Conservation (phyloP, 2,329 filamentous ascomycete genomes). For the Penicillium sp. region DNA sequence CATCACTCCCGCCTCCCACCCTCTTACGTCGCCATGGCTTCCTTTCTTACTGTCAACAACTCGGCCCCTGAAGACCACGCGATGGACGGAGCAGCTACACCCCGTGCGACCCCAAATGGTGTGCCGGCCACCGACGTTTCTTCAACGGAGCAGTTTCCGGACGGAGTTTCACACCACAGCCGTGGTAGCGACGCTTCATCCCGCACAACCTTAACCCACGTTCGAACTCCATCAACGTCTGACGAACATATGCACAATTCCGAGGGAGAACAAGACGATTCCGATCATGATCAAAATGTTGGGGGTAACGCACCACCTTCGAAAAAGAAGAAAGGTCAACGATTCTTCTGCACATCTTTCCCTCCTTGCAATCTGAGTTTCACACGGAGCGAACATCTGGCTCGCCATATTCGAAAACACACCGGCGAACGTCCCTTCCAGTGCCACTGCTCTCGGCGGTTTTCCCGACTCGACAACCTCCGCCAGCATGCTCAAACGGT, state of each 20-base stretch:
- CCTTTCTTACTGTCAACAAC: conserved; percentile 62
- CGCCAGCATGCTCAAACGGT: conserved; percentile 97
- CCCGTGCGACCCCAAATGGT: conserved; percentile 45
- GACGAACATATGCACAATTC: conserved; percentile 75
- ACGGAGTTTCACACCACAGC: conserved; percentile 19
- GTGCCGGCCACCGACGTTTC: conserved; percentile 34
- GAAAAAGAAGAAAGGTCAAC: conserved; percentile 95
- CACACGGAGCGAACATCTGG: conserved; percentile 91
- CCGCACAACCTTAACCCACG: conserved; percentile 15
- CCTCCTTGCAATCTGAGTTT: conserved; percentile 93
- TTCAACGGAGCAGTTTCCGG: conserved; percentile 21
- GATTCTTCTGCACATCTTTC: conserved; percentile 94
- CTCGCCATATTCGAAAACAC: conserved; percentile 95
- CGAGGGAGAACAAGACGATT: conserved; percentile 63
- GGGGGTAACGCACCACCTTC: conserved; percentile 65
- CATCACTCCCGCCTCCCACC: conserved; percentile 24
- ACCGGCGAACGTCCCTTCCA: conserved; percentile 96
- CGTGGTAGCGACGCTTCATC: conserved; percentile 34
- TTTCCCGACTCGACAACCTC: conserved; percentile 91
- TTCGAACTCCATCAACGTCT: conserved; percentile 45
- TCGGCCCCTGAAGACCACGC: conserved; percentile 47
- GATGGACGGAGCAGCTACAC: conserved; percentile 55
- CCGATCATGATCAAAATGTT: conserved; percentile 64
- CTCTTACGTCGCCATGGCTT: conserved; percentile 46
- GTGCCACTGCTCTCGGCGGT: conserved; percentile 89